Base-by-base conservation (phyloP, 2,329 filamentous ascomycete species). In the Aspergillus novoparasiticus region DNA sequence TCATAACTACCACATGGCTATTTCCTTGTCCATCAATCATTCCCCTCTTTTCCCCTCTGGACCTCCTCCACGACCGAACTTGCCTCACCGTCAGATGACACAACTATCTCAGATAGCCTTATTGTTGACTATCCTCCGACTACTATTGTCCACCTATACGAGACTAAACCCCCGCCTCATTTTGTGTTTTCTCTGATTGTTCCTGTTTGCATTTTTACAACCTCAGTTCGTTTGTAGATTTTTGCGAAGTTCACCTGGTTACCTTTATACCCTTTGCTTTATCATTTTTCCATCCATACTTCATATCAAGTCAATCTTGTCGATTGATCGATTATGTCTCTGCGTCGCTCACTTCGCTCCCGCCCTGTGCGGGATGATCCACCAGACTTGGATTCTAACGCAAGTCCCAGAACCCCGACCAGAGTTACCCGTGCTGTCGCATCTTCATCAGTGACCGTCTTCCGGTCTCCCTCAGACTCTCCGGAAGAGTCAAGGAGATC, bases 301-400 rank as follows among this genome's bases (percentile, higher is more conserved):
- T 30, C 36, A 16, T n/a, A 19, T 41, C n/a, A 50, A 23, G 28
- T 55, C 19, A 19, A 28, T 58, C 48, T 26, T 16, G 23, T 32
- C 41, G 50, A 21, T 57, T 53, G 11, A 72, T 57, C 50, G 11
- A 72, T 51, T 57, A 80, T 81, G 79, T 68, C 74, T 59, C 69
- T 75, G 56, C 75, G 76, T 66, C 79, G 79, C 61, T 76, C 78
- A 59, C 73, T 76, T 61, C 79, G 79, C 66, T 74, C 75, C 64
- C 77, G 73, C 67, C 60, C 66, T 57, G 62, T 66, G 63, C 69
- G 72, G 53, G 70, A 73, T 63, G 73, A 73, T 36, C 58, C 66
- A 41, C 65, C 70, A 60, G 73, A 67, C 30, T 69, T 68, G 55
- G 73, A 74, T 68, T 72, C 76, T 77, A 76, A 79, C 68, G 63